phyloP scores from a whole-genome alignment of 2,329 filamentous ascomycete species.

The Teratosphaeria destructans region DNA sequence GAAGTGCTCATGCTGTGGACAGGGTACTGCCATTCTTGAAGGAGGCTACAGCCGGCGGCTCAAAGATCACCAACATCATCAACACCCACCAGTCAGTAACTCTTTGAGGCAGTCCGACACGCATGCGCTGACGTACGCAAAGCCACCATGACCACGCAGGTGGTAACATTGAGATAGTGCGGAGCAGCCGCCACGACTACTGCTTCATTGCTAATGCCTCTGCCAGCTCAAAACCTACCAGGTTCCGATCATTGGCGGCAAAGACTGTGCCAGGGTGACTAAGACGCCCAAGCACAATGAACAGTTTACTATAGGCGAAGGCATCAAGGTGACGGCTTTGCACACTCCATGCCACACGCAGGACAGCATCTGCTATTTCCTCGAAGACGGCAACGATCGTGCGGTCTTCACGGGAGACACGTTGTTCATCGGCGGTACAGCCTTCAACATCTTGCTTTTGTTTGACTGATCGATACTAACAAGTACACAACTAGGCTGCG shows the following conservation, averaged over 20 bases:
- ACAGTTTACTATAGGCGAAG: slow-evolving; percentile 68
- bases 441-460: background rate
- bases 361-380: slow-evolving; percentile 92
- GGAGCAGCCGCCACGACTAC: slow-evolving; percentile 10
- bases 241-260: slow-evolving; percentile 75
- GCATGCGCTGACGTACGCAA: background rate
- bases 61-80: slow-evolving; percentile 80
- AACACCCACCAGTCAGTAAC: slow-evolving; percentile 86
- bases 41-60: slow-evolving; percentile 59
- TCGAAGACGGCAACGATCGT: slow-evolving; percentile 67
- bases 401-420: slow-evolving; percentile 95
- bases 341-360: slow-evolving; percentile 97
- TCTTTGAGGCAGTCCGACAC: background rate
- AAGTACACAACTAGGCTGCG: slow-evolving; percentile 55
- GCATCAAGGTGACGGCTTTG: slow-evolving; percentile 73
- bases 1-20: slow-evolving; percentile 1
- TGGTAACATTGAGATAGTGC: slow-evolving; percentile 73
- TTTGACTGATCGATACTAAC: no score
- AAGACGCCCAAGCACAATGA: slow-evolving; percentile 65
- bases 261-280: slow-evolving; percentile 71
- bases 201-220: background rate
- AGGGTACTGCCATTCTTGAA: slow-evolving; percentile 59
- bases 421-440: slow-evolving; percentile 74
- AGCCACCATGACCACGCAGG: slow-evolving; percentile 94
- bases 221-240: slow-evolving; percentile 48